Conservation (phyloP, 31 red algal genomes). For the Odonthalia washingtoniensis region DNA sequence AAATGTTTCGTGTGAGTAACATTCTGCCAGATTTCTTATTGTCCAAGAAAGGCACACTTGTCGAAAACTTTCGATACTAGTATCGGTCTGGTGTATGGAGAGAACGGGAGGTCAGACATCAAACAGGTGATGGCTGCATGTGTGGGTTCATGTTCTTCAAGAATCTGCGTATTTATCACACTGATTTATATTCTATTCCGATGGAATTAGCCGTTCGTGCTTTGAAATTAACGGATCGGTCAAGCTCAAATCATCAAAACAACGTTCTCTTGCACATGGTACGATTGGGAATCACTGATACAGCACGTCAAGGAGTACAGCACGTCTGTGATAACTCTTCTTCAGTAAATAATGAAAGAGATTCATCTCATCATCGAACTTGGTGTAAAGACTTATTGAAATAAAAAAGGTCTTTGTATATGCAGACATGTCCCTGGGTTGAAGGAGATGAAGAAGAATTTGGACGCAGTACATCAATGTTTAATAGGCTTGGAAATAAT, state of each 20-base stretch:
- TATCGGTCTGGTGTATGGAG: background rate
- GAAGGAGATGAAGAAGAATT: background rate
- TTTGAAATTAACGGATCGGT: background rate
- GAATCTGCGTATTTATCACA: background rate
- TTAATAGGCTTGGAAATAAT: background rate
- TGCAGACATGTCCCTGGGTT: background rate
- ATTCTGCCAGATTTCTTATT: slow-evolving; percentile 36
- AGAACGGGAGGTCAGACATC: background rate
- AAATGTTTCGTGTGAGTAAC: slow-evolving; percentile 28
- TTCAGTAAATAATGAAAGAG: background rate
- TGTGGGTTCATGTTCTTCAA: background rate
- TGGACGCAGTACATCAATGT: background rate
- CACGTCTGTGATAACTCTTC: background rate
- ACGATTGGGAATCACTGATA: background rate
- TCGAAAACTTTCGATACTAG: background rate
- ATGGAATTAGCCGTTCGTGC: background rate
- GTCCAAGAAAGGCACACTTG: background rate
- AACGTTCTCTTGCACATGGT: background rate
- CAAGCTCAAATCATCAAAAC: background rate
- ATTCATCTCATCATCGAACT: background rate
- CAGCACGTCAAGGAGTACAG: background rate
- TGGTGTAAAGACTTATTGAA: background rate
- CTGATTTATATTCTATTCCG: background rate
- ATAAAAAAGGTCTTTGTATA: background rate
- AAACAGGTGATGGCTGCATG: background rate